Evolutionary conservation across 768 basidiomycete genomes (phyloP), one percentile per base, ranked within the genome.

Genomic region (Tylopilus plumbeoviolaceoides): DNA sequence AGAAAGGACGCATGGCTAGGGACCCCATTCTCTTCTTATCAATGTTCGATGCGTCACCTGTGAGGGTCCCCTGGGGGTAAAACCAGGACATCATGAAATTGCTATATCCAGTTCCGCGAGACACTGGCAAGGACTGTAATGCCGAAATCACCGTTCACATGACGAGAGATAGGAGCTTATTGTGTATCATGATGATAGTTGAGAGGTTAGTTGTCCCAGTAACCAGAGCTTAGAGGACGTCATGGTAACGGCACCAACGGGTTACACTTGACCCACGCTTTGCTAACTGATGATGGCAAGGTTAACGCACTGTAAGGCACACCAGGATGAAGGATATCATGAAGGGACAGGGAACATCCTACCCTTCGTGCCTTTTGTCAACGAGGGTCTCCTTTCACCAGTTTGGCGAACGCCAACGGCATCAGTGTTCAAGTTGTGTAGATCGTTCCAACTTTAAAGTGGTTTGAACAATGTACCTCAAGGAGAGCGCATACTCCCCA

Each of bases 121-220:
- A 39, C 7, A 18, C 15, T 11, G n/a, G 12, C 27, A 30, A 15
- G 18, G n/a, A 27, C 27, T 18, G 15, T 21, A 30, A 42, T 9
- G 46, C 23, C 8, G 11, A 7, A n/a, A 46, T 52, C 27, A 5
- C 0, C 47, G 43, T 49, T 47, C 20, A 23, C 30, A 42, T 25
- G 23, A 42, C 41, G 7, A 12, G 21, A 23, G 23, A 25, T 23
- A 11, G 38, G 38, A 18, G 14, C 7, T 15, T 15, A 36, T 10
- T 11, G 38, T 39, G 38, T 39, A 21, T 55, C 53, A 17, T n/a
- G n/a, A n/a, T n/a, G 15, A 46, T 54, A 46, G 47, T 47, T 44
- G 38, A 6, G 44, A 33, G 12, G 17, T 20, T 1, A 18, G 12
- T 30, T 10, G 50, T 39, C 20, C 3, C n/a, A 52, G 27, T 33